Base-by-base conservation (phyloP, 768 basidiomycete species). In the Agaricus blazei region DNA sequence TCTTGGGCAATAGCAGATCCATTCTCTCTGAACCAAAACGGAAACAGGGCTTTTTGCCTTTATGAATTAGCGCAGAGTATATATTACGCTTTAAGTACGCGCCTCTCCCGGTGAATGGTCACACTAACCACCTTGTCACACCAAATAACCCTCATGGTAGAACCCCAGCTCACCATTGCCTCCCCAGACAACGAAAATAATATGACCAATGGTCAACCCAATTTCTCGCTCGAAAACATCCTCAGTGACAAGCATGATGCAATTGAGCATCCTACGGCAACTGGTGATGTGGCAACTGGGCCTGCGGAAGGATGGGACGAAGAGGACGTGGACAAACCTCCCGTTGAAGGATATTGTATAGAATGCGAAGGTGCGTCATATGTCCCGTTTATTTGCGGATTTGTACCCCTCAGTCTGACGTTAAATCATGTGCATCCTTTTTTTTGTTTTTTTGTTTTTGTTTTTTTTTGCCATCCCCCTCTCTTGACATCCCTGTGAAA, bases 351-450 rank as follows among this genome's bases (percentile, higher is more conserved):
- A 0, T 87, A 75, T 63, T 93, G 91, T 59, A 68, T 92, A 51
- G 91, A 93, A 68, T 93, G 91, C 65, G 91, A 93, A 82, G 91
- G 91, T 90, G 58, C 62, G 67, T n/a, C 15, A 26, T n/a, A 11
- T 9, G 34, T 29, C 58, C 7, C 42, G 27, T 15, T 29, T 12
- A 6, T 23, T 15, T 47, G 43, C 12, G 11, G 29, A 23, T 15
- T 46, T 26, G 24, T 24, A 24, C 23, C 27, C 19, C n/a, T 43
- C 5, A 19, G 34, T 34, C 42, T 24, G 37, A 23, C 28, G 8
- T 9, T 4, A 45, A 29, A 11, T 23, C 27, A 19, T 19, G 19
- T 47, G 38, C 2, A 34, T 34, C 8, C 27, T 54, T 42, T 37
- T 41, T 53, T 27, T 31, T 47, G 42, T 15, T 19, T 19, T 6